phyloP scores from a whole-genome alignment of 2,329 filamentous ascomycete species.

The Talaromyces piceae region DNA sequence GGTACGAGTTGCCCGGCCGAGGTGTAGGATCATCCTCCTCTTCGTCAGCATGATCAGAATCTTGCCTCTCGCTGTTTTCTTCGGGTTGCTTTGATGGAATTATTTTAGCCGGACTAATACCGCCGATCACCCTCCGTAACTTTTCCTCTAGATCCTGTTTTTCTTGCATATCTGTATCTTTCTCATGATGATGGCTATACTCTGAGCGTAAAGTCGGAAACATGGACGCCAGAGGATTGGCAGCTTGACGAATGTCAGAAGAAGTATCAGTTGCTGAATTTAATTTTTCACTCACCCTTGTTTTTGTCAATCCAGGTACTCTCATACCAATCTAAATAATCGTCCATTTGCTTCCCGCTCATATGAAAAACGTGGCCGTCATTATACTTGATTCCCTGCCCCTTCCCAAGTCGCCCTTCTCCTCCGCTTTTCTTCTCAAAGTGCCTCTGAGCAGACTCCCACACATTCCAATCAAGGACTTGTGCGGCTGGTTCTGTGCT shows the following conservation, averaged over 20 bases:
- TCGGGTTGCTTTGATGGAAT: slow-evolving; percentile 27
- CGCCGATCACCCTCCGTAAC: slow-evolving; percentile 37
- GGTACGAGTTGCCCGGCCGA: slow-evolving; percentile 46
- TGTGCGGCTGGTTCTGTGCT: slow-evolving; percentile 51
- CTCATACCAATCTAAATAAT: slow-evolving; percentile 75
- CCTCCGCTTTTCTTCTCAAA: slow-evolving; percentile 25
- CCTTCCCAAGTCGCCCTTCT: slow-evolving; percentile 32
- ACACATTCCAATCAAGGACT: slow-evolving; percentile 65
- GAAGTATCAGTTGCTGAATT: not conserved
- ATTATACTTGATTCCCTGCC: slow-evolving; percentile 48
- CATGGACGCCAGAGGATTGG: slow-evolving; percentile 34
- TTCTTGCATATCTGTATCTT: slow-evolving; percentile 8
- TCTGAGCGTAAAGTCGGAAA: slow-evolving; percentile 30
- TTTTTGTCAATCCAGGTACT: slow-evolving; percentile 47
- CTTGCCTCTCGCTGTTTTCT: not conserved
- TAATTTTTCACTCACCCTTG: slow-evolving; percentile 17
- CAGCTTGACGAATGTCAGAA: not conserved
- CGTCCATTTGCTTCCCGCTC: slow-evolving; percentile 56
- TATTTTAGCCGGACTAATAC: slow-evolving; percentile 31
- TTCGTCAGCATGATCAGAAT: slow-evolving; percentile 9
- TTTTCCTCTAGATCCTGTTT: slow-evolving; percentile 27
- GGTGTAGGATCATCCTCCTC: slow-evolving; percentile 15
- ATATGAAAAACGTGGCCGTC: slow-evolving; percentile 58
- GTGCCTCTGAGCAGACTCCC: slow-evolving; percentile 49
- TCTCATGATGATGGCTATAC: not conserved